These are phyloP conservation scores for Euphorbia celastroides DNA, from an alignment of 441 rosid genomes.

Conservation along the genomic window DNA sequence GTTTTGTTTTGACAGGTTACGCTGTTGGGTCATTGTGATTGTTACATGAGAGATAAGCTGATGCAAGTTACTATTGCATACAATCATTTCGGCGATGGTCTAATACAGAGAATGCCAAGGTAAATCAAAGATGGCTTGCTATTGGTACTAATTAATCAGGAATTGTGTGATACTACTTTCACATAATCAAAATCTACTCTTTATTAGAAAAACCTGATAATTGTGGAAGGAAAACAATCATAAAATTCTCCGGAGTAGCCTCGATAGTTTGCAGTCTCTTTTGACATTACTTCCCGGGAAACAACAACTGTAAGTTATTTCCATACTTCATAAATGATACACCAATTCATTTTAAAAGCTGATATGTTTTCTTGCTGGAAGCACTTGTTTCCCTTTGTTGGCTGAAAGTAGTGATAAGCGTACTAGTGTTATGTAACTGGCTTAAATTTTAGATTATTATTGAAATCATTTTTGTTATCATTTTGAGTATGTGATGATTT, in stretches of 20 bases:
- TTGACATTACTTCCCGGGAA: conserved; percentile 65
- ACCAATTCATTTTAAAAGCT: not conserved
- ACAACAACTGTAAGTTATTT: conserved; percentile 57
- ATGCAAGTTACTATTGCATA: conserved; percentile 97
- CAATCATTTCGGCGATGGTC: conserved; percentile 95
- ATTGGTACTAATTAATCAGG: no score
- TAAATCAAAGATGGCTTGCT: no score
- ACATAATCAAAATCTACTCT: no score
- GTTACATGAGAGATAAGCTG: conserved; percentile 65
- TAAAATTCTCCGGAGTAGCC: conserved; percentile 70
- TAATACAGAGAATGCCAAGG: conserved; percentile 97
- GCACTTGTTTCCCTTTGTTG: not conserved
- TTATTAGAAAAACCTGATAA: no score
- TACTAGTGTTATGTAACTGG: not conserved
- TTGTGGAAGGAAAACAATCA: conserved; percentile 82
- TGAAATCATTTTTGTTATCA: not conserved
- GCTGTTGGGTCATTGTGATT: conserved; percentile 79
- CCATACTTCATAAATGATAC: not conserved
- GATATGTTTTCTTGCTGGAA: not conserved
- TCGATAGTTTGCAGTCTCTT: conserved; percentile 72
- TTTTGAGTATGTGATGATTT: conserved; percentile 1
- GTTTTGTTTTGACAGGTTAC: conserved; percentile 47
- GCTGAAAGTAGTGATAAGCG: not conserved
- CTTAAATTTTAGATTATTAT: conserved; percentile 2
- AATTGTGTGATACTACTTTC: no score